Base-by-base conservation (phyloP, 2,329 filamentous ascomycete species). In the Cladosporium oxysporum region DNA sequence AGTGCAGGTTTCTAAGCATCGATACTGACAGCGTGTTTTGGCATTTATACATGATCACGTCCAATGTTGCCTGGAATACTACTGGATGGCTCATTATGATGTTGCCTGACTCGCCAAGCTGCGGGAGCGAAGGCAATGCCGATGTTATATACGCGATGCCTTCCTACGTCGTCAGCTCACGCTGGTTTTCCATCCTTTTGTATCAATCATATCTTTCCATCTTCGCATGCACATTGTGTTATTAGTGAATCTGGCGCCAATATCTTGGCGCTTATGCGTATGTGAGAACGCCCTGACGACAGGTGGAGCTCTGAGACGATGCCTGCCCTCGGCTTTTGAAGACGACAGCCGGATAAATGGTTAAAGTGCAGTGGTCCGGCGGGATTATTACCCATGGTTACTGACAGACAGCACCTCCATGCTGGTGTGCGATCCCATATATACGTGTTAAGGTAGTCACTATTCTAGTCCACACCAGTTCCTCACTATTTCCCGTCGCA, bases 331-430 rank as follows among this genome's bases (percentile, higher is more conserved):
- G 61, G 61, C 61, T 55, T 55, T 21, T 23, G 50, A 23, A 63
- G 29, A 18, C 21, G 12, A 41, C n/a, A n/a, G 23, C 61, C 61
- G 61, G 61, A 23, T 63, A 63, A 63, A 63, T 63, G 61, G 61
- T 26, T 63, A 63, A 63, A 63, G 52, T 33, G 31, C 26, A 31
- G n/a, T 55, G 33, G 26, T 29, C 31, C 23, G 61, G 61, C 12
- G 61, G 31, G 16, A 6, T 29, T 47, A 47, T 21, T 47, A 47
- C 12, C 41, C 41, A 47, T 47, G 41, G 12, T n/a, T 47, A 47
- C 41, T 47, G 41, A 47, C 41, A 44, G 7, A n/a, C 37, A 44
- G 37, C 18, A 44, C 14, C 52, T 33, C n/a, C 11, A 18, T 16
- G 35, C 18, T 55, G 52, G 18, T 29, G 37, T 44, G 37, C 16